A percentile compares a stretch with the other conserved stretches of the same genome.
Conservation (phyloP, 352 stramenopile species). For the Phytophthora sp. region DNA sequence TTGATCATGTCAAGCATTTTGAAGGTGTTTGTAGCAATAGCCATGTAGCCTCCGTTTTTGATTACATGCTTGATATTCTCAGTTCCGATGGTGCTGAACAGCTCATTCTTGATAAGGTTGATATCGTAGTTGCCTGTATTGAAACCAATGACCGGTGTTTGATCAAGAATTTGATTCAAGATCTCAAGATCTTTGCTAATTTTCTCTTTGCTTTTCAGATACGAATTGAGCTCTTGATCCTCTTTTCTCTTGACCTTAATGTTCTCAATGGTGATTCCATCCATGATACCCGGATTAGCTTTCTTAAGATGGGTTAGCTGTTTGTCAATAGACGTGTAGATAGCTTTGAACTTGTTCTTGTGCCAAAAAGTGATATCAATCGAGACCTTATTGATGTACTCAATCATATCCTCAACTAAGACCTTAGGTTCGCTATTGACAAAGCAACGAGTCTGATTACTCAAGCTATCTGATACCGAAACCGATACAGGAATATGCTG, state of each 20-base stretch:
- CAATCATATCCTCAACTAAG: background rate
- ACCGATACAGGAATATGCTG: background rate
- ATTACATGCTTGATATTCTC: background rate
- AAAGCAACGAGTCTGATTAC: background rate
- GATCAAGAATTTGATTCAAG: background rate
- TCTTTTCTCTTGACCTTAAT: background rate
- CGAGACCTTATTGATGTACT: background rate
- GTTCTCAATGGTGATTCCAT: background rate
- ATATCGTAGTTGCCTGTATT: constrained; percentile 23
- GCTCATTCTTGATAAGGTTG: constrained; percentile 22
- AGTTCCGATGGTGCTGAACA: background rate
- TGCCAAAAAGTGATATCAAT: background rate
- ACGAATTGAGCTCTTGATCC: background rate
- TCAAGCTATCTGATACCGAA: constrained; percentile 6
- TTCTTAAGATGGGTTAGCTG: background rate
- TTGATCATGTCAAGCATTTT: constrained; percentile 9
- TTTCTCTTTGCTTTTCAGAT: background rate
- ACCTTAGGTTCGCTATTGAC: background rate
- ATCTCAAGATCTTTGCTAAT: background rate
- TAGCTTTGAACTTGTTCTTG: background rate
- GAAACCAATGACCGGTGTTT: background rate
- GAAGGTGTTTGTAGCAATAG: constrained; percentile 25
- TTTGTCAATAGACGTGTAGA: background rate
- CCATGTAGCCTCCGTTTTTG: constrained; percentile 28
- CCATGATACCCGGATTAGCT: background rate